Evolutionary conservation across 2,329 filamentous ascomycete species (phyloP).

Genomic region (Cytospora chrysosperma): DNA sequence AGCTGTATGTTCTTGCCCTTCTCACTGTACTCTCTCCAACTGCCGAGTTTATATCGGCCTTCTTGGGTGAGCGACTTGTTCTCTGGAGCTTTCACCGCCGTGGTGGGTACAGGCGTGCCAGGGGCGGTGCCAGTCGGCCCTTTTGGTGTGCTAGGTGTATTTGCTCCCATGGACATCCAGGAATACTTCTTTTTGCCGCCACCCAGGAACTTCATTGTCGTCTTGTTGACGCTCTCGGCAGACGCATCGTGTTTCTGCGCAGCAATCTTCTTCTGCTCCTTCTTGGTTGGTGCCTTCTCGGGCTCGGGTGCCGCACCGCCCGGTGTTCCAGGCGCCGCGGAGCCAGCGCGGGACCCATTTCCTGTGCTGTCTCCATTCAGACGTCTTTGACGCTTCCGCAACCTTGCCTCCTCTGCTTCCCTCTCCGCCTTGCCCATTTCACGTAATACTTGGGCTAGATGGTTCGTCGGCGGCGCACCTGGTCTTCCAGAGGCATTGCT

Average conservation of each 20-base stretch:
- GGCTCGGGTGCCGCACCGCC: constrained; percentile 62
- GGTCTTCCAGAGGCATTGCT: constrained; percentile 29
- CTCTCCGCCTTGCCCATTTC: constrained; percentile 65
- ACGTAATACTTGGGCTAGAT: constrained; percentile 54
- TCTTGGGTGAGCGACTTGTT: constrained; percentile 52
- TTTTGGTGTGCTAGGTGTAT: constrained; percentile 43
- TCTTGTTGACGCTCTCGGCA: constrained; percentile 80
- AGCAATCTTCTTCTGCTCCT: constrained; percentile 74
- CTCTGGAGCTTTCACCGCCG: constrained; percentile 32
- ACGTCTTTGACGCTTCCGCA: constrained; percentile 66
- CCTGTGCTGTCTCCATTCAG: constrained; percentile 53
- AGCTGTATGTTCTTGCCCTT: constrained; percentile 79
- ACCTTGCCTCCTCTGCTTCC: constrained; percentile 69
- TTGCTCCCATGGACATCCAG: constrained; percentile 67
- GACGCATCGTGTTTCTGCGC: constrained; percentile 76
- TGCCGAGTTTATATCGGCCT: constrained; percentile 65
- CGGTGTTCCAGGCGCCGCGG: constrained; percentile 59
- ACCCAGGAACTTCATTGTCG: constrained; percentile 66
- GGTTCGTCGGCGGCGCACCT: constrained; percentile 43
- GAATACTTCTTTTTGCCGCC: constrained; percentile 65
- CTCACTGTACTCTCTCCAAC: constrained; percentile 74
- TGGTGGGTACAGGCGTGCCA: constrained; percentile 9
- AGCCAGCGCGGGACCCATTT: constrained; percentile 52
- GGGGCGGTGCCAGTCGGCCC: constrained; percentile 32
- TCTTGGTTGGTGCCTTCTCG: constrained; percentile 77